Percentiles rank a stretch among this genome's conserved stretches.
These are phyloP conservation scores for Starmera dryadoides DNA, from an alignment of 805 yeast genomes.

Conservation along the genomic window DNA sequence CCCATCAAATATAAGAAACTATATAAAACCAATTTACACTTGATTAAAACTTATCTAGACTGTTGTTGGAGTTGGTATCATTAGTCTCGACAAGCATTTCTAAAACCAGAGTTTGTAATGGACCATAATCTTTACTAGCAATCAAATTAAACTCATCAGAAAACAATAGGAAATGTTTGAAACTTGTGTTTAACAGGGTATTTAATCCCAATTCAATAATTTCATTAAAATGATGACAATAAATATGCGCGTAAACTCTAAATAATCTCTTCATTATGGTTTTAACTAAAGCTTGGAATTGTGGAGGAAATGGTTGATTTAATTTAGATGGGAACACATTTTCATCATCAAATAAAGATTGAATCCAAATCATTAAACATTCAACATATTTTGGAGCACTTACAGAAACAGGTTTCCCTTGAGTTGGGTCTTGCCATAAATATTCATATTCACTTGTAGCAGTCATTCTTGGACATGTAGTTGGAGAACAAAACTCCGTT, in stretches of 20 bases:
- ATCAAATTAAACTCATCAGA: constrained; percentile 78
- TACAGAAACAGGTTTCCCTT: constrained; percentile 71
- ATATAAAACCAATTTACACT: too few species aligned
- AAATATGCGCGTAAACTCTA: constrained; percentile 93
- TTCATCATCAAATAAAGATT: constrained; percentile 86
- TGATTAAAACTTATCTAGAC: too few species aligned
- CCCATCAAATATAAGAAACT: too few species aligned
- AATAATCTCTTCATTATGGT: constrained; percentile 88
- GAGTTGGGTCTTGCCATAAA: constrained; percentile 83
- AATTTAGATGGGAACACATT: constrained; percentile 81
- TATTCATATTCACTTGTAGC: constrained; percentile 97
- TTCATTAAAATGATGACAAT: constrained; percentile 96
- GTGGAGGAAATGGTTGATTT: constrained; percentile 88
- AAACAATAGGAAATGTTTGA: constrained; percentile 89
- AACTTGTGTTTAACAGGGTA: constrained; percentile 86
- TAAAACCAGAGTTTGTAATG: constrained; percentile 73
- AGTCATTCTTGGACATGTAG: constrained; percentile 93
- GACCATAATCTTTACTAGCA: constrained; percentile 81
- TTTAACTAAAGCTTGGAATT: constrained; percentile 69
- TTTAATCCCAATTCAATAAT: constrained; percentile 88
- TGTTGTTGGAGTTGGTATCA: not conserved
- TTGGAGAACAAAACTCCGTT: constrained; percentile 93
- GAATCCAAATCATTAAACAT: constrained; percentile 91
- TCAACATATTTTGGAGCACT: constrained; percentile 96
- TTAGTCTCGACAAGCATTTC: constrained; percentile 20